phyloP scores from a whole-genome alignment of 163 green algal genomes.

The Volvox carteri region DNA sequence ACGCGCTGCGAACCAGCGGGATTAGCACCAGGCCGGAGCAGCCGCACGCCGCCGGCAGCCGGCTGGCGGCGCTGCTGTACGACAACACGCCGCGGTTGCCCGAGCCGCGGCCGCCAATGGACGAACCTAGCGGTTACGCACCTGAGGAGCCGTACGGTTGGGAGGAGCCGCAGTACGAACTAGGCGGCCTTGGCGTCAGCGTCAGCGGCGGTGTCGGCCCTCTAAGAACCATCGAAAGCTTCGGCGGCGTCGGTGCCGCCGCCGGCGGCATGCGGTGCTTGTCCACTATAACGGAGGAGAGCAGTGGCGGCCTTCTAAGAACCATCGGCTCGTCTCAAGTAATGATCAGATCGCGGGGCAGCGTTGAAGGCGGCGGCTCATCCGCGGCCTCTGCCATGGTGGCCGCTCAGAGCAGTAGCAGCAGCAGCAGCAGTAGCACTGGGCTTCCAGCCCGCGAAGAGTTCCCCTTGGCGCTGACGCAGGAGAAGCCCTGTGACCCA shows the following conservation, averaged over 20 bases:
- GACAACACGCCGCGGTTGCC: slow-evolving; percentile 24
- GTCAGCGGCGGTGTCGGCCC: no score
- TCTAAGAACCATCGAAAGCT: no score
- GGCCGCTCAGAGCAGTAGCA: no score
- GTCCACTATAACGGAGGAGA: slow-evolving; percentile 43
- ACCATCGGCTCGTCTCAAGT: background rate
- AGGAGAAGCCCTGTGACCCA: background rate
- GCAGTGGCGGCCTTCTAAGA: slow-evolving; percentile 17
- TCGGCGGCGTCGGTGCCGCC: background rate
- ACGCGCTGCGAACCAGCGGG: background rate
- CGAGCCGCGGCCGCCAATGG: background rate
- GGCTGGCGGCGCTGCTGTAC: slow-evolving; percentile 9
- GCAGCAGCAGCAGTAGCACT: no score
- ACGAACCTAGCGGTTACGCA: no score
- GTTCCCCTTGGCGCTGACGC: no score
- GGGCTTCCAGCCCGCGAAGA: no score
- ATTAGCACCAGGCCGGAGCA: background rate
- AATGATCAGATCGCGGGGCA: background rate
- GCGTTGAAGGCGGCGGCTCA: background rate
- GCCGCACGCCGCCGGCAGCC: background rate
- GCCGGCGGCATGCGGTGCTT: background rate
- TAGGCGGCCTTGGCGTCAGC: background rate
- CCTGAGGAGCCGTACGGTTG: no score
- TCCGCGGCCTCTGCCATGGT: background rate
- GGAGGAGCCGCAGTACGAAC: background rate